Percentiles rank a stretch among this genome's conserved stretches.
phyloP scores from a whole-genome alignment of 495 filamentous ascomycete genomes.

The Bacidia gigantensis region DNA sequence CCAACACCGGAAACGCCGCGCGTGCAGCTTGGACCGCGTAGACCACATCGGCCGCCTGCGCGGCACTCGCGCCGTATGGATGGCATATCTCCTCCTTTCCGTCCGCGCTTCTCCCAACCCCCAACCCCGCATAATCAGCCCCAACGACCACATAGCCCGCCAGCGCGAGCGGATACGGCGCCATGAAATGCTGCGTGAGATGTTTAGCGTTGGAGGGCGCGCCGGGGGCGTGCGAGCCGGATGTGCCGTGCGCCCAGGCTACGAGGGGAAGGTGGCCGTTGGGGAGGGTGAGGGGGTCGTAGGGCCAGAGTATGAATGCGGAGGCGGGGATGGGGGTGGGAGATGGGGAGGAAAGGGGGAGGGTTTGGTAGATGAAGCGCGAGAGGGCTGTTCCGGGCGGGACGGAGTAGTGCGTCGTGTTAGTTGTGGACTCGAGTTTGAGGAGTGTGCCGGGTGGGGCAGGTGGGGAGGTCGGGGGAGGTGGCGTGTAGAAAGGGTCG shows the following conservation, averaged over 20 bases:
- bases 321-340: conserved; percentile 35
- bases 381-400: conserved; percentile 30
- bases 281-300: conserved; percentile 19
- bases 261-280: conserved; percentile 27
- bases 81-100: conserved; percentile 26
- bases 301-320: conserved; percentile 41
- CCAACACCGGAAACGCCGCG: conserved; percentile 24
- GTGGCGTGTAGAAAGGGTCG: no score
- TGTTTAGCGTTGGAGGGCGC: conserved; percentile 33
- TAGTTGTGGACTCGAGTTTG: conserved; percentile 2
- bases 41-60: conserved; percentile 31
- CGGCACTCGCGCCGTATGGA: conserved; percentile 23
- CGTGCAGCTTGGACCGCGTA: conserved; percentile 33
- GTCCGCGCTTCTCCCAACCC: conserved; percentile 26
- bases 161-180: conserved; percentile 32
- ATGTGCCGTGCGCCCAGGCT: conserved; percentile 40
- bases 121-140: conserved; percentile 42
- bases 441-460: conserved; percentile 7
- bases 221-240: conserved; percentile 29
- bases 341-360: conserved; percentile 32
- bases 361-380: conserved; percentile 35
- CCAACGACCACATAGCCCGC: conserved; percentile 42
- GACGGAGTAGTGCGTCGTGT: conserved; percentile 5
- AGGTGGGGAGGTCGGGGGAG: no score
- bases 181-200: conserved; percentile 32